Percentiles rank a stretch among this genome's conserved stretches.
Evolutionary conservation across 768 basidiomycete species (phyloP).

Genomic region (Panus rudis): DNA sequence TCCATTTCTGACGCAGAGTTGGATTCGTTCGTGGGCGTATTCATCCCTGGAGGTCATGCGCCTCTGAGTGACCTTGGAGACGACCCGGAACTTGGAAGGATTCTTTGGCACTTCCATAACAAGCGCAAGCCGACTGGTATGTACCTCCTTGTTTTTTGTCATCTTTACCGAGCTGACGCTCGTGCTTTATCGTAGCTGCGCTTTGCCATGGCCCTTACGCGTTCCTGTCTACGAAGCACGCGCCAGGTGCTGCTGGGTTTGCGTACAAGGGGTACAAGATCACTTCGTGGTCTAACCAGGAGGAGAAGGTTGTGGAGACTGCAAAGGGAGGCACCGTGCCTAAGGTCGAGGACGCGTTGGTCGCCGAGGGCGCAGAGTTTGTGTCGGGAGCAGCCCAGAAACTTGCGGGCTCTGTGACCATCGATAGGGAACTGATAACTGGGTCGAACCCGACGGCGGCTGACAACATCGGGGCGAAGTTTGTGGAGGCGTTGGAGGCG

Average conservation of each 20-base stretch:
- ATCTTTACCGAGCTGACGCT: not conserved
- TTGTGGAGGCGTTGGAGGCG: slow-evolving; percentile 20
- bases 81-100: slow-evolving; percentile 21
- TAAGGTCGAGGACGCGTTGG: slow-evolving; percentile 19
- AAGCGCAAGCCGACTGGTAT: slow-evolving; percentile 18
- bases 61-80: slow-evolving; percentile 19
- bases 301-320: slow-evolving; percentile 20
- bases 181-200: slow-evolving; percentile 5
- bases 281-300: slow-evolving; percentile 22
- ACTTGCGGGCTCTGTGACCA: slow-evolving; percentile 17
- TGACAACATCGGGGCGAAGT: slow-evolving; percentile 15
- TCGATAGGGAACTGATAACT: slow-evolving; percentile 20
- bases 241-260: slow-evolving; percentile 15
- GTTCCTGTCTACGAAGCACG: slow-evolving; percentile 20
- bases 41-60: slow-evolving; percentile 24
- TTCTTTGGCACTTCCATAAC: slow-evolving; percentile 20
- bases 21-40: slow-evolving; percentile 16
- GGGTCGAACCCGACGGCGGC: slow-evolving; percentile 21
- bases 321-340: slow-evolving; percentile 19
- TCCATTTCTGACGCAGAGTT: slow-evolving; percentile 19
- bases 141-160: not conserved
- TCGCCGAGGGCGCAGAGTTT: slow-evolving; percentile 18
- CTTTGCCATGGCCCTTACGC: slow-evolving; percentile 23
- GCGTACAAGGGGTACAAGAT: slow-evolving; percentile 23
- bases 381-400: slow-evolving; percentile 12